A percentile compares a stretch with the other conserved stretches of the same genome.
These are phyloP conservation scores for Thielaviopsis punctulata DNA, from an alignment of 2,329 filamentous ascomycete species.

Conservation along the genomic window DNA sequence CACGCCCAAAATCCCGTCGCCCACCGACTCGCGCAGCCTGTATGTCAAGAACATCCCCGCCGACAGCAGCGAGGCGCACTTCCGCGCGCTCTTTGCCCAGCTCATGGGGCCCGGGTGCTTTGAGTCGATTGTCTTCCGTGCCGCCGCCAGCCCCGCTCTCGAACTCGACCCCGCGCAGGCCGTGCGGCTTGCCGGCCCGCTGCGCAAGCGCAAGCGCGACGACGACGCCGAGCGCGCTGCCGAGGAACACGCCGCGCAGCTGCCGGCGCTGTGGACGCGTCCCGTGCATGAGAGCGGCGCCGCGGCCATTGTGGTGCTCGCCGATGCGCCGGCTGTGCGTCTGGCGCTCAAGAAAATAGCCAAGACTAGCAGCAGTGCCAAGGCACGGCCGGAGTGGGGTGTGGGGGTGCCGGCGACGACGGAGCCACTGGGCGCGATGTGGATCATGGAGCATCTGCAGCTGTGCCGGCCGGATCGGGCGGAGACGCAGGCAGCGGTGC, in stretches of 20 bases:
- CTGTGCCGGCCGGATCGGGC: conserved; percentile 53
- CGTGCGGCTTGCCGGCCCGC: conserved; percentile 22
- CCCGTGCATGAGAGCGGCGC: conserved; percentile 55
- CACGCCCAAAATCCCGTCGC: conserved; percentile 57
- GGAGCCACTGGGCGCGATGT: conserved; percentile 34
- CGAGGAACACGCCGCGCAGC: conserved; percentile 31
- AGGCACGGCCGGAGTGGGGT: conserved; percentile 51
- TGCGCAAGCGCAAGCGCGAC: conserved; percentile 30
- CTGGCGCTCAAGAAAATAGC: conserved; percentile 58
- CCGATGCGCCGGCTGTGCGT: conserved; percentile 65
- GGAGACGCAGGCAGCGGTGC: conserved; percentile 52
- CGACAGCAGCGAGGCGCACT: conserved; percentile 61
- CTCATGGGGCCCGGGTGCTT: conserved; percentile 65
- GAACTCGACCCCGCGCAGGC: conserved; percentile 22
- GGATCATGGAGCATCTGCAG: conserved; percentile 48
- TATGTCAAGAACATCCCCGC: conserved; percentile 83
- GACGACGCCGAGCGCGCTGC: conserved; percentile 34
- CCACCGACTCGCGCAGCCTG: conserved; percentile 59
- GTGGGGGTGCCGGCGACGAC: conserved; percentile 34
- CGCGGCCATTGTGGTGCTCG: conserved; percentile 66
- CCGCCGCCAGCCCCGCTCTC: conserved; percentile 28
- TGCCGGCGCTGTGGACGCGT: conserved; percentile 61
- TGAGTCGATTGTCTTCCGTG: conserved; percentile 60
- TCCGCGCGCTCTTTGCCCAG: conserved; percentile 57
- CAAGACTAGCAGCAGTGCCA: conserved; percentile 35